Evolutionary conservation across 2,329 filamentous ascomycete species (phyloP).

Genomic region (Ceratocystis harringtonii): DNA sequence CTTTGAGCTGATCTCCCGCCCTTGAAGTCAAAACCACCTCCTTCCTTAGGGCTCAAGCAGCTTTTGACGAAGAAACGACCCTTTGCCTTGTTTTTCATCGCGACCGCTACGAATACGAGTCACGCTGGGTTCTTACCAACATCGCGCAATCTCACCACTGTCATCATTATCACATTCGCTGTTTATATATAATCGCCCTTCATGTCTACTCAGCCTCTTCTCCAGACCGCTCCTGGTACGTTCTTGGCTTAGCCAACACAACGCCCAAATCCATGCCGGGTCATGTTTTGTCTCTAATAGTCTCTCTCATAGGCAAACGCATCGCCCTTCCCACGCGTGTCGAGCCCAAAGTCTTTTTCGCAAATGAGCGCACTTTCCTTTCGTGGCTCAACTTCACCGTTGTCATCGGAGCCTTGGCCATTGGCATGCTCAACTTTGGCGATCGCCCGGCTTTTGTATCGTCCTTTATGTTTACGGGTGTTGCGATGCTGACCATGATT

Average conservation of each 20-base stretch:
- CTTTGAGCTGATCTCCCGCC: too few species aligned
- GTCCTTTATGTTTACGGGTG: constrained; percentile 81
- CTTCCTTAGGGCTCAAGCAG: neutral
- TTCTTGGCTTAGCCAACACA: constrained; percentile 8
- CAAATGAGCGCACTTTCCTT: constrained; percentile 97
- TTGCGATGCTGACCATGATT: constrained; percentile 88
- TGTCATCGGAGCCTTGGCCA: constrained; percentile 87
- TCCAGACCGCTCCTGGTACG: constrained; percentile 82
- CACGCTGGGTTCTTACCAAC: neutral
- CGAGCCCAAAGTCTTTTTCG: constrained; percentile 99
- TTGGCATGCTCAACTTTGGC: constrained; percentile 96
- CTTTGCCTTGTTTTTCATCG: neutral
- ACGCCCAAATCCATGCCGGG: too few species aligned
- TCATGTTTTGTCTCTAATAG: neutral
- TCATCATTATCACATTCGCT: constrained; percentile 17
- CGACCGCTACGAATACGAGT: neutral
- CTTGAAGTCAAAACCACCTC: neutral
- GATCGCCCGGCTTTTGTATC: constrained; percentile 88
- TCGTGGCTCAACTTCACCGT: constrained; percentile 99
- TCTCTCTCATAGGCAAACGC: constrained; percentile 61
- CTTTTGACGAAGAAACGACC: constrained; percentile 1
- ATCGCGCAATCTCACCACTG: constrained; percentile 6
- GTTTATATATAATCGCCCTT: constrained; percentile 4
- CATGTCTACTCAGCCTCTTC: constrained; percentile 91
- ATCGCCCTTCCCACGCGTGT: constrained; percentile 95